Percentiles rank a stretch among this genome's conserved stretches.
Conservation (phyloP, 257 asterid species). For the Phtheirospermum japonicum region DNA sequence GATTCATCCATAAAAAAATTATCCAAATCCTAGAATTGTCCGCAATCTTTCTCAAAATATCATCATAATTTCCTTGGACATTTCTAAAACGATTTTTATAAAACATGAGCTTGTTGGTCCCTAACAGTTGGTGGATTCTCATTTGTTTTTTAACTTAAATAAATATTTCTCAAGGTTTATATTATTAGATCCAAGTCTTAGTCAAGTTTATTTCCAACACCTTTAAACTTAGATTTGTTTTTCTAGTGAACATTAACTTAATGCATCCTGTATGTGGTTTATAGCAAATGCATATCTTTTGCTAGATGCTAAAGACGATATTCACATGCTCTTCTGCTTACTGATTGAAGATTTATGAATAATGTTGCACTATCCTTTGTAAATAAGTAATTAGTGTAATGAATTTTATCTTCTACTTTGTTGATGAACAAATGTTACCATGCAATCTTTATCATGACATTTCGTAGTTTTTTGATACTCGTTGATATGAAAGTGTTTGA, state of each 20-base stretch:
- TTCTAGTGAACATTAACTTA: neutral
- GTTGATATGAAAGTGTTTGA: neutral
- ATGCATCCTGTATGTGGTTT: neutral
- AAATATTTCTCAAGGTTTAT: slow-evolving; percentile 6
- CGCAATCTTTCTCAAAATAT: too few relatives aligned
- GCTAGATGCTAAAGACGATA: neutral
- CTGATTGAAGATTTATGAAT: neutral
- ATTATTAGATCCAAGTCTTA: too few relatives aligned
- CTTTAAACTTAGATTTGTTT: too few relatives aligned
- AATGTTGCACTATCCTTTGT: slow-evolving; percentile 2
- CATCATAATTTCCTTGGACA: too few relatives aligned
- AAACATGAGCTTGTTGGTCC: too few relatives aligned
- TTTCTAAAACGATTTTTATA: too few relatives aligned
- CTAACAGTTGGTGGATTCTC: too few relatives aligned
- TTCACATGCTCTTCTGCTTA: neutral
- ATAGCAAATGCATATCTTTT: neutral
- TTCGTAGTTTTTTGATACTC: neutral
- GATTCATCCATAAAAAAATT: too few relatives aligned
- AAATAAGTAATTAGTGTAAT: neutral
- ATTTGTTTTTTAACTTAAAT: too few relatives aligned
- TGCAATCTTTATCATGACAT: neutral
- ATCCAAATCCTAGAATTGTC: too few relatives aligned
- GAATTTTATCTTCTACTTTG: neutral
- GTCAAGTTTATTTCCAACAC: too few relatives aligned
- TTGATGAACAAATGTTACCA: neutral